phyloP scores from a whole-genome alignment of 148 eudicot genomes.

The Camellia japonica region DNA sequence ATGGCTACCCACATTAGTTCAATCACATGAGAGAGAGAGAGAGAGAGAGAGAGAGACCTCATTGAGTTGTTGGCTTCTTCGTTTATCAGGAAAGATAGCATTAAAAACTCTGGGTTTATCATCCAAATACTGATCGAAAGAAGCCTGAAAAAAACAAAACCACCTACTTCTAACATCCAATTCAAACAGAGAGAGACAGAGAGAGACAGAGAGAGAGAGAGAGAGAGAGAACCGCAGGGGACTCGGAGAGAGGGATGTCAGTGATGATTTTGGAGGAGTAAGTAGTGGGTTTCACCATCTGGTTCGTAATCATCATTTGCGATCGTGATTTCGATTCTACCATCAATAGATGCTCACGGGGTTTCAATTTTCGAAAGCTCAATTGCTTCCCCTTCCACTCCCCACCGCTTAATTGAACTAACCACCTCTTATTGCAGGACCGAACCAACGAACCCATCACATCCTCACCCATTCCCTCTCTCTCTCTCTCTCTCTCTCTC shows the following conservation, averaged over 20 bases:
- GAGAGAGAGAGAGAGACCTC: conserved; percentile 41
- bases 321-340: not conserved
- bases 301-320: conserved; percentile 24
- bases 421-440: not conserved
- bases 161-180: not conserved
- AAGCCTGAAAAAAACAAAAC: conserved; percentile 51
- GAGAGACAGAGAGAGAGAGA: not conserved
- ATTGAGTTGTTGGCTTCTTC: conserved; percentile 67
- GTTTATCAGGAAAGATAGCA: conserved; percentile 87
- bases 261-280: conserved; percentile 64
- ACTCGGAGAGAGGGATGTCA: conserved; percentile 74
- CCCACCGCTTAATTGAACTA: not conserved
- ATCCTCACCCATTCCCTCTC: conserved; percentile 1
- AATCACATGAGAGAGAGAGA: not conserved
- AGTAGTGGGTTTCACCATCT: conserved; percentile 49
- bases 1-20: no score
- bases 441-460: not conserved
- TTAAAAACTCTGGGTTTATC: conserved; percentile 73
- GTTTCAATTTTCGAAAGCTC: not conserved
- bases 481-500: not conserved
- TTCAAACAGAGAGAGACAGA: not conserved
- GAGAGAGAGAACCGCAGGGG: conserved; percentile 41
- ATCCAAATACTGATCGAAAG: conserved; percentile 86
- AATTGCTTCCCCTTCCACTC: not conserved
- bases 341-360: not conserved